Evolutionary conservation across 208 protist species (phyloP), one percentile per base, ranked within the genome.

Genomic region (Balamuthia mandrillaris): DNA sequence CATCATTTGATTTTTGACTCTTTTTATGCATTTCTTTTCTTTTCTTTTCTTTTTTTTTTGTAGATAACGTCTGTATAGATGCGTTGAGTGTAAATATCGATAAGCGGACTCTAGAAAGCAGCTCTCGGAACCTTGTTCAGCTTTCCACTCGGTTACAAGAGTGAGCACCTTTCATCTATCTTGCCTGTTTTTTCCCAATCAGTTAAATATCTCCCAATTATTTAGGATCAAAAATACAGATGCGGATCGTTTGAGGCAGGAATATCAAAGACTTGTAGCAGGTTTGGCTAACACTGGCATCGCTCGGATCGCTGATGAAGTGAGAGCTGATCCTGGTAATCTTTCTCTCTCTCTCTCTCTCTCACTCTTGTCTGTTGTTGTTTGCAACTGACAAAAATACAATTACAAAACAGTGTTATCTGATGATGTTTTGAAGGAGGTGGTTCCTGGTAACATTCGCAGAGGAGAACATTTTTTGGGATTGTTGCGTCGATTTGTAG

Each of bases 61-160:
- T 35, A 89, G 98, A 99, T 89, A 98, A 99, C 87, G 97, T 99
- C 7, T 99, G 98, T 89, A 99, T 99, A 86, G 98, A 99, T 87
- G 94, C 96, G 7, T 95, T 99, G 90, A 98, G 95, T 74, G 92
- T 98, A 14, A 97, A 97, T 81, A 91, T 99, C 44, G 97, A 95
- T 41, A 94, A 95, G 52, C 90, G 94, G 21, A 94, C 95, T 35
- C 88, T 98, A 2, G 89, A 95, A 58, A 86, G 90, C 1, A 92
- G 93, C 9, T 93, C 90, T 21, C 61, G 81, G 16, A 90, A 83
- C 70, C 12, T 93, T 27, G 81, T 31, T 14, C 87, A 84, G 24
- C 84, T 92, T 0, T 81, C 87, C 6, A 82, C 72, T 24, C 18
- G 4, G 52, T 85, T 89, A 29, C 65, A 70, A 35, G 42, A 10